Percentiles rank a stretch among this genome's conserved stretches.
These are phyloP conservation scores for Neurospora sp. DNA, from an alignment of 2,329 filamentous ascomycete species.

Conservation along the genomic window DNA sequence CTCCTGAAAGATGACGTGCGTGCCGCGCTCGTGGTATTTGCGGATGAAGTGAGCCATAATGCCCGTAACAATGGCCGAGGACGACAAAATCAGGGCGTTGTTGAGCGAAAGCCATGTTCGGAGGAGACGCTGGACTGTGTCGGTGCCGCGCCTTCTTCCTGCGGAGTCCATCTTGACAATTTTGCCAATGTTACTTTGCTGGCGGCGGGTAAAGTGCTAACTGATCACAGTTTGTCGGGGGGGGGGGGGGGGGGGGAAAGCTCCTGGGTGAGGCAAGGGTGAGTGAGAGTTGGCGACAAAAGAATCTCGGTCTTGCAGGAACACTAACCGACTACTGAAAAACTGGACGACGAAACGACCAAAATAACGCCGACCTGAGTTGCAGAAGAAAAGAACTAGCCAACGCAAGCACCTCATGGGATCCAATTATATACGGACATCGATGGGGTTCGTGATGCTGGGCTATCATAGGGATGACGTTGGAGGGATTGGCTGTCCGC, in stretches of 20 bases:
- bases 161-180: conserved; percentile 6
- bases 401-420: background rate
- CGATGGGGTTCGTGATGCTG: background rate
- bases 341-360: background rate
- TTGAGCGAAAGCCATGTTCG: conserved; percentile 10
- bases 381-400: background rate
- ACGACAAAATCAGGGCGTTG: conserved; percentile 14
- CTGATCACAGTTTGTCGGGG: background rate
- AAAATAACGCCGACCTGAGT: background rate
- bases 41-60: conserved; percentile 14
- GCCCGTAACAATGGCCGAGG: conserved; percentile 15
- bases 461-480: background rate
- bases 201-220: background rate
- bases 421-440: background rate
- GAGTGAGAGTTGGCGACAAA: background rate
- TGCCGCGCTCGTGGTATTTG: conserved; percentile 7
- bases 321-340: background rate
- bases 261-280: background rate
- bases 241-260: too few species aligned
- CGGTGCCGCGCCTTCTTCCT: conserved; percentile 2
- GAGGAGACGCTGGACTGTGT: conserved; percentile 5
- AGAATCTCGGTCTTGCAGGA: background rate
- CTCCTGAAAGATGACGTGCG: conserved; percentile 11
- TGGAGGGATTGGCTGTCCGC: background rate
- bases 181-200: background rate